A percentile compares a stretch with the other conserved stretches of the same genome.
Evolutionary conservation across 2,329 filamentous ascomycete species (phyloP).

Genomic region (Diplodia intermedia): DNA sequence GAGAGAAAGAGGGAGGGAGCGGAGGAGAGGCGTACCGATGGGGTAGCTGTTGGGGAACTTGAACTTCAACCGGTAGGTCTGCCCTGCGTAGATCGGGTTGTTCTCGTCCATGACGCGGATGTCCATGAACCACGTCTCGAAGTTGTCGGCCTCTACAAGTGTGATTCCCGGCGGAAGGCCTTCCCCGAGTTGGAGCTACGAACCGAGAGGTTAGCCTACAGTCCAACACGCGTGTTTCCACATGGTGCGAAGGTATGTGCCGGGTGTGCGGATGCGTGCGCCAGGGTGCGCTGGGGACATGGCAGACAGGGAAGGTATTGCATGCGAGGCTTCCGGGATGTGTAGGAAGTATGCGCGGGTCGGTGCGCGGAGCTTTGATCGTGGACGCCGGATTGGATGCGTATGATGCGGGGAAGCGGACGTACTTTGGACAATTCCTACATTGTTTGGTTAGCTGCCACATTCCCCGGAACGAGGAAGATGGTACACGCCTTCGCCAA

Average conservation of each 20-base stretch:
- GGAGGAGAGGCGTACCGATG: slow-evolving; percentile 69
- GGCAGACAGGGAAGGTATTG: neutral
- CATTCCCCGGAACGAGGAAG: neutral
- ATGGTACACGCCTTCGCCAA: slow-evolving; percentile 58
- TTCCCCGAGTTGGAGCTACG: slow-evolving; percentile 58
- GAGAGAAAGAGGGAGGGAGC: neutral
- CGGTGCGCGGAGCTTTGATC: neutral
- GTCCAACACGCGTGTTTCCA: neutral
- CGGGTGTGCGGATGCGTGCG: neutral
- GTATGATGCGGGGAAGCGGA: neutral
- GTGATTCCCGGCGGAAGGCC: slow-evolving; percentile 72
- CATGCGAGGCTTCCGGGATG: too few relatives aligned
- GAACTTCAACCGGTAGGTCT: slow-evolving; percentile 87
- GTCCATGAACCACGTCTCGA: slow-evolving; percentile 91
- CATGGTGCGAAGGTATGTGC: neutral
- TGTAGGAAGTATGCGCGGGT: neutral
- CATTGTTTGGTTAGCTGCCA: neutral
- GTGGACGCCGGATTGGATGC: neutral
- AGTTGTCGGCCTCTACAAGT: slow-evolving; percentile 79
- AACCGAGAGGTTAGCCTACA: neutral
- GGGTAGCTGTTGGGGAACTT: slow-evolving; percentile 84
- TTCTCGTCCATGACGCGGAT: slow-evolving; percentile 86
- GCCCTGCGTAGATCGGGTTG: slow-evolving; percentile 83
- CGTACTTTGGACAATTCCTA: slow-evolving; percentile 38
- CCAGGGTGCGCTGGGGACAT: neutral